These are phyloP conservation scores for Mycena belliarum DNA, from an alignment of 768 basidiomycete species.

Conservation along the genomic window DNA sequence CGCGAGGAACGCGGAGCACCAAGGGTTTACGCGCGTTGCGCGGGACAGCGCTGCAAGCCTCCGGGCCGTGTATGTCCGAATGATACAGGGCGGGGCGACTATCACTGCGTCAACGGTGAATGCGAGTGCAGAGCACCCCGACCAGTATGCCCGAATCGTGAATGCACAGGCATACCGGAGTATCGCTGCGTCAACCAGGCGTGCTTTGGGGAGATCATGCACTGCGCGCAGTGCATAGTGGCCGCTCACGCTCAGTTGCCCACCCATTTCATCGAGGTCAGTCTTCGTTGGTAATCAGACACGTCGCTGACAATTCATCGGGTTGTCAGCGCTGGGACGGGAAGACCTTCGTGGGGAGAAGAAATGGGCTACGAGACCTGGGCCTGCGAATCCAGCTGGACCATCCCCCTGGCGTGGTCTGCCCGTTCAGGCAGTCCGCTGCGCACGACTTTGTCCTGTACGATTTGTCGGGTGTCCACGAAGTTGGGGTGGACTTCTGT, in stretches of 20 bases:
- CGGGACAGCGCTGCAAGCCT: too few relatives aligned
- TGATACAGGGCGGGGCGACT: too few relatives aligned
- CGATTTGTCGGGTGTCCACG: constrained; percentile 13
- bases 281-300: neutral
- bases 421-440: neutral
- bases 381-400: constrained; percentile 18
- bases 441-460: constrained; percentile 7
- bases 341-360: neutral
- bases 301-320: too few relatives aligned
- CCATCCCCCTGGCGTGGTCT: neutral
- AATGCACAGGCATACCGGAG: neutral
- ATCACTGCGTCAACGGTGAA: neutral
- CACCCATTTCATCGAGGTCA: neutral
- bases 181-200: constrained; percentile 2
- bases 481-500: constrained; percentile 14
- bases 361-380: neutral
- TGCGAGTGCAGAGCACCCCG: neutral
- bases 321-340: neutral
- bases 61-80: too few relatives aligned
- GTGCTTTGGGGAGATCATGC: neutral
- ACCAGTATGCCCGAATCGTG: neutral
- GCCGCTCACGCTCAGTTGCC: neutral
- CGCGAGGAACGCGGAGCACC: constrained; percentile 7
- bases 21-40: too few relatives aligned
- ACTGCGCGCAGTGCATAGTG: neutral